Base-by-base conservation (phyloP, 75 land plant genomes). In the Pinus tabuliformis region DNA sequence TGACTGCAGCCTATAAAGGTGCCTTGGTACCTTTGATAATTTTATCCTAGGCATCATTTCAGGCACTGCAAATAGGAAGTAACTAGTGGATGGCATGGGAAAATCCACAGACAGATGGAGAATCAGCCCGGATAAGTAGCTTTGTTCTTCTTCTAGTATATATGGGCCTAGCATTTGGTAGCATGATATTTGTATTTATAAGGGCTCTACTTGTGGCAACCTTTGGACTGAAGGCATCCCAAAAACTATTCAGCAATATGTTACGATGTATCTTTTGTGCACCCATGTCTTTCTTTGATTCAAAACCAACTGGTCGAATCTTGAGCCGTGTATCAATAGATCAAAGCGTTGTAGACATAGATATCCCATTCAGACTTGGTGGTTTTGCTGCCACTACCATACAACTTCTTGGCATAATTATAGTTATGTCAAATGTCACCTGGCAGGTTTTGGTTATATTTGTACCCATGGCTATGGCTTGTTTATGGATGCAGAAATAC, bases 1-100 rank as follows among this genome's bases (percentile, higher is more conserved):
- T 90, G 89, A 91, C 94, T 59, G 92, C 98, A 73, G 96, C 93
- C 4, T 93, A 93, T 73, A 89, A 80, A 62, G 99, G 99, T 49
- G 63, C 82, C 3, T 76, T 97, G 28, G 86, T 91, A 13, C 92
- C 96, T 2, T 36, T 91, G n/a, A 94, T 95, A 36, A 49, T 97
- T 14, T 72, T 95, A 73, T 83, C 94, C 22, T 98, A 97, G 68
- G 45, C 84, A 61, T 26, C 80, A 60, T 94, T 95, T 81, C 98
- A 97, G 76, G 79, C 90, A 26, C 88, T 95, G 24, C 99, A 97
- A 74, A 90, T 97, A 60, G 93, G 86, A 11, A 86, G 94, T 77
- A 97, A 86, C 73, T 97, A 92, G 90, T 97, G 99, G 99, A 95
- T 97, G 99, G 94, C 99, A 37, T 95, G 95, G 99, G 96, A 98